Percentiles rank a stretch among this genome's conserved stretches.
These are phyloP conservation scores for Aphanomyces astaci DNA, from an alignment of 352 stramenopile genomes.

Conservation along the genomic window DNA sequence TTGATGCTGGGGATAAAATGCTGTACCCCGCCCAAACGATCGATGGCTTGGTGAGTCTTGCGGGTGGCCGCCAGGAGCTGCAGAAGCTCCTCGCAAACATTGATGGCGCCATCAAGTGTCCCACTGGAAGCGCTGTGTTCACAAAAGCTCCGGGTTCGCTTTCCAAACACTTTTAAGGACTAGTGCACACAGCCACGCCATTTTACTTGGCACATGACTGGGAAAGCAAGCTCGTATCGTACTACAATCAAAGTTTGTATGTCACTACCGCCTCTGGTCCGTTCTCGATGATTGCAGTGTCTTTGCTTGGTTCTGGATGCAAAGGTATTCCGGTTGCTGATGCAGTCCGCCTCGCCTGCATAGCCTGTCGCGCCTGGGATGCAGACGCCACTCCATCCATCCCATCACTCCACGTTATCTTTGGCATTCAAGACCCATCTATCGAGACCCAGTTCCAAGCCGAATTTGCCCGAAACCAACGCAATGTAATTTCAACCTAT, in stretches of 20 bases:
- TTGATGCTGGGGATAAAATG: conserved; percentile 24
- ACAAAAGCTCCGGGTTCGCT: background rate
- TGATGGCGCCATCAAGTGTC: background rate
- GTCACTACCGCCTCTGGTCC: background rate
- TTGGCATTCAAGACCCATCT: background rate
- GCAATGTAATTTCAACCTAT: too few species aligned
- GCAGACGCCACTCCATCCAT: background rate
- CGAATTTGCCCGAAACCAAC: too few species aligned
- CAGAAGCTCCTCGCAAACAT: background rate
- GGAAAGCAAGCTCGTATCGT: background rate
- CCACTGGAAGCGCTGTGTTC: background rate
- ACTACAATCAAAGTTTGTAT: background rate
- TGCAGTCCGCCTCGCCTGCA: background rate
- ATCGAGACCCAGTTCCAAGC: background rate
- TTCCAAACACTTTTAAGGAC: background rate
- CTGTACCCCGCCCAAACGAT: conserved; percentile 20
- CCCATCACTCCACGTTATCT: background rate
- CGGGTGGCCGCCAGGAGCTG: conserved; percentile 1
- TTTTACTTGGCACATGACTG: background rate
- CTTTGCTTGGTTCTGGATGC: background rate
- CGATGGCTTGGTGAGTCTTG: conserved; percentile 13
- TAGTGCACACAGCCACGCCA: background rate
- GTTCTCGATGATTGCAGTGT: background rate
- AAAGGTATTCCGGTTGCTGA: background rate
- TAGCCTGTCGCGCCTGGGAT: background rate